phyloP scores from a whole-genome alignment of 352 stramenopile genomes.

The Phytophthora uliginosa region DNA sequence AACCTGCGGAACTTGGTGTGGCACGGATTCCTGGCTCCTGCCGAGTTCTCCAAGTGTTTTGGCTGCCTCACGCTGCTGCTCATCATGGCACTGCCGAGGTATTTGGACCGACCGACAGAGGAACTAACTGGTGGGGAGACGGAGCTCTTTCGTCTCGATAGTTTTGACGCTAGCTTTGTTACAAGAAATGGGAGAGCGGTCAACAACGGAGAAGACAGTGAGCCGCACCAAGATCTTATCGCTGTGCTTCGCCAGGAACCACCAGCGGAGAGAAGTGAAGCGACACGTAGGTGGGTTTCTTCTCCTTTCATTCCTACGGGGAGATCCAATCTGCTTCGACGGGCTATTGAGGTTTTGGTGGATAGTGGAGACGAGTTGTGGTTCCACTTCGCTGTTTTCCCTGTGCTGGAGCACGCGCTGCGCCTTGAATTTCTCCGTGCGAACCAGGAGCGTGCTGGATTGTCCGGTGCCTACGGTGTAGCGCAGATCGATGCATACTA shows the following conservation, averaged over 20 bases:
- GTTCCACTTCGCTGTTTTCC: conserved; percentile 69
- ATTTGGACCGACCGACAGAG: conserved; percentile 10
- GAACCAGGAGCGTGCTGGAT: conserved; percentile 44
- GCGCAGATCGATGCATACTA: conserved; percentile 83
- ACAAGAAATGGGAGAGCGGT: conserved; percentile 1
- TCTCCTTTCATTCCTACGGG: conserved; percentile 53
- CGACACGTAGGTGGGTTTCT: conserved; percentile 17
- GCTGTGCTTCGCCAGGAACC: conserved; percentile 16
- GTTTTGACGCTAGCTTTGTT: conserved; percentile 43
- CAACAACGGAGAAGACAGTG: not conserved
- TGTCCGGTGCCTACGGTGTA: conserved; percentile 47
- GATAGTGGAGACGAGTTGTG: conserved; percentile 52
- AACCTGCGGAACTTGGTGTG: conserved; percentile 80
- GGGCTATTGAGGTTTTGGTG: conserved; percentile 38
- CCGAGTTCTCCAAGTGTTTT: conserved; percentile 68
- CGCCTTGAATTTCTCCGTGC: conserved; percentile 62
- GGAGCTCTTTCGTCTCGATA: conserved; percentile 28
- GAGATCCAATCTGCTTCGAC: conserved; percentile 43
- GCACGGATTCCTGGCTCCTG: conserved; percentile 70
- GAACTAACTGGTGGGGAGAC: not conserved
- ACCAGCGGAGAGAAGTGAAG: conserved; percentile 2
- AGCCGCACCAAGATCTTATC: conserved; percentile 12
- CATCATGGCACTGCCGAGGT: conserved; percentile 48
- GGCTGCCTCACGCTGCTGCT: conserved; percentile 60
- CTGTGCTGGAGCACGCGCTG: conserved; percentile 75